Evolutionary conservation across 257 asterid genomes (phyloP).

Genomic region (Penstemon barbatus): DNA sequence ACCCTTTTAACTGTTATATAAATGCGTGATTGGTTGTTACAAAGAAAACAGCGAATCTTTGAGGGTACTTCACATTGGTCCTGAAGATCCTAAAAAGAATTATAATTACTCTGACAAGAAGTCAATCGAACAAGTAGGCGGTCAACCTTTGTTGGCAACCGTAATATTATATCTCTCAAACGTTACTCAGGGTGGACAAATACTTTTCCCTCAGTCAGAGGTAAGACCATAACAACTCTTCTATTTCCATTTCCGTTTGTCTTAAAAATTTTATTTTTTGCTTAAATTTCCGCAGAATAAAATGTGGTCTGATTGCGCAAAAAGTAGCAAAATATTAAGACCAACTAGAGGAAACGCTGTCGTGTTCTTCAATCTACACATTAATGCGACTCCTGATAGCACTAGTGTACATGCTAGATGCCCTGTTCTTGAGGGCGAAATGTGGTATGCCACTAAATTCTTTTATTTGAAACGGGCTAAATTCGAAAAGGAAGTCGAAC

Average conservation of each 20-base stretch:
- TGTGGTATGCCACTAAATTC: constrained; percentile 74
- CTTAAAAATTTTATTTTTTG: background rate
- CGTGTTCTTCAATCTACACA: constrained; percentile 66
- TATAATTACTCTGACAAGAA: constrained; percentile 41
- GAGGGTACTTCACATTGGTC: constrained; percentile 46
- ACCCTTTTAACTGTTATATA: background rate
- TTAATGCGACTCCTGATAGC: constrained; percentile 62
- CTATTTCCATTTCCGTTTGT: background rate
- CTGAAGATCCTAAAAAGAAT: constrained; percentile 45
- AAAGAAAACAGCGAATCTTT: constrained; percentile 63
- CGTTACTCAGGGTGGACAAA: constrained; percentile 66
- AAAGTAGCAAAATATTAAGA: constrained; percentile 37
- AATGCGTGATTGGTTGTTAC: constrained; percentile 11
- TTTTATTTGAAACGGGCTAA: constrained; percentile 40
- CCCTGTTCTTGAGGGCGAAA: constrained; percentile 59
- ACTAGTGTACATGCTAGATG: constrained; percentile 71
- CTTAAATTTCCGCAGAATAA: constrained; percentile 45
- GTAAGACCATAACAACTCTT: constrained; percentile 32
- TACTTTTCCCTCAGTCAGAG: constrained; percentile 65
- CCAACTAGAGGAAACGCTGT: constrained; percentile 75
- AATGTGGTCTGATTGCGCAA: constrained; percentile 57
- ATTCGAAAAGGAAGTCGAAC: constrained; percentile 21
- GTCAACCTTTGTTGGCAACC: constrained; percentile 64
- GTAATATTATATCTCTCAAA: constrained; percentile 77
- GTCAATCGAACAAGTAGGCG: constrained; percentile 33